Conservation (phyloP, 106 monocot genomes). For the Gastrodia elata region DNA sequence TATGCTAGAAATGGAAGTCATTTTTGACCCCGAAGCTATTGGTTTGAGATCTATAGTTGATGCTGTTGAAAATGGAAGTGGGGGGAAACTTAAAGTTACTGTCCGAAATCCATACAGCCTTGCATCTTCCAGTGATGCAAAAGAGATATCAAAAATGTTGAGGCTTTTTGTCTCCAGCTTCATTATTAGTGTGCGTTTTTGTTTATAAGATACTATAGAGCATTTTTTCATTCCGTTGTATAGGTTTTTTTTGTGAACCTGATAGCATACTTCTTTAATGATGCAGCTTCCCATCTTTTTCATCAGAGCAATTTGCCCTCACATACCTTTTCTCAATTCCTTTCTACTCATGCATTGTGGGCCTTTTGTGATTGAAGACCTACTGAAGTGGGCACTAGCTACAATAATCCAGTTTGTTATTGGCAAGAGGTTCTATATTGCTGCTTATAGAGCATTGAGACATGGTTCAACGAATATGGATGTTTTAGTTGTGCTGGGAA, state of each 20-base stretch:
- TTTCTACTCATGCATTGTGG: conserved; percentile 47
- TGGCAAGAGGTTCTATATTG: conserved; percentile 86
- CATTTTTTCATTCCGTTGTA: not conserved
- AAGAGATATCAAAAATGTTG: conserved; percentile 79
- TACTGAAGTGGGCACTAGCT: conserved; percentile 56
- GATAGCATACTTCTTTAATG: not conserved
- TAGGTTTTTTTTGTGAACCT: not conserved
- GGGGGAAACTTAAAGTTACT: conserved; percentile 41
- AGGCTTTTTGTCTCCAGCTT: conserved; percentile 74
- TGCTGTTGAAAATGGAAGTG: conserved; percentile 47
- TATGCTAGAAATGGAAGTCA: conserved; percentile 53
- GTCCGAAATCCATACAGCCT: conserved; percentile 50
- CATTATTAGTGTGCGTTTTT: conserved; percentile 72
- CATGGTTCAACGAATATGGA: conserved; percentile 98
- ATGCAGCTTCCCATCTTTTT: conserved; percentile 78
- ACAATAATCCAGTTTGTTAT: conserved; percentile 79
- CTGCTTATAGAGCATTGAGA: conserved; percentile 79
- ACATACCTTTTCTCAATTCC: conserved; percentile 32
- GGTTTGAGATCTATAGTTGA: conserved; percentile 78
- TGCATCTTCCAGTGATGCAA: conserved; percentile 39
- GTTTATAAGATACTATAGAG: not conserved
- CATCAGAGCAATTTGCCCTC: conserved; percentile 46
- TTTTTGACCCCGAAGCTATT: conserved; percentile 76
- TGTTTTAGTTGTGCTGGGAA: conserved; percentile 84
- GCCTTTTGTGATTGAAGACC: conserved; percentile 60